Conservation (phyloP, 225 moss, liverwort and hornwort species). For the Neckera pumila region DNA sequence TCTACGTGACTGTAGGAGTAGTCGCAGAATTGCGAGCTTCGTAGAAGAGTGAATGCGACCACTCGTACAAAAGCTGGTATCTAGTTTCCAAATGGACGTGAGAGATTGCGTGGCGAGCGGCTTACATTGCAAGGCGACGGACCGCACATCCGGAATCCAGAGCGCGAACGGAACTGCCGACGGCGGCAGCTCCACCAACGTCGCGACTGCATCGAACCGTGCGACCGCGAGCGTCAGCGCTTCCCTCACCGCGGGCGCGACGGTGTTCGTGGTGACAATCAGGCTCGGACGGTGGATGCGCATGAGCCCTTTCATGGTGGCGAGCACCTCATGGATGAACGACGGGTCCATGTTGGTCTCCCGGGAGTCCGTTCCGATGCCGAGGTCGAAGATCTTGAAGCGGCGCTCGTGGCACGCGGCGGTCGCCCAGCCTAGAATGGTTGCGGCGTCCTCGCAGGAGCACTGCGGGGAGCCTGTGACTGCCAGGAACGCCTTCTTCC, state of each 20-base stretch:
- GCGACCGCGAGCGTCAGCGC: slow-evolving; percentile 45
- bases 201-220: slow-evolving; percentile 7
- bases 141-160: slow-evolving; percentile 76
- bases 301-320: slow-evolving; percentile 73
- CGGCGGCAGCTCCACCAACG: slow-evolving; percentile 64
- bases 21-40: neutral
- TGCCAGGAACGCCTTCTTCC: slow-evolving; percentile 83
- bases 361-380: slow-evolving; percentile 11
- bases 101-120: neutral
- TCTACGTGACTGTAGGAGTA: neutral
- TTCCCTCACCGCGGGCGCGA: slow-evolving; percentile 40
- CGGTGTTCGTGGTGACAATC: slow-evolving; percentile 53
- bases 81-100: neutral
- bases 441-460: slow-evolving; percentile 73
- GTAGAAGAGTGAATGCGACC: neutral
- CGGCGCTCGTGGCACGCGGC: slow-evolving; percentile 70
- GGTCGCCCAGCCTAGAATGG: slow-evolving; percentile 57
- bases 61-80: neutral
- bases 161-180: slow-evolving; percentile 58
- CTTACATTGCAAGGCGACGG: slow-evolving; percentile 70
- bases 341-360: slow-evolving; percentile 19
- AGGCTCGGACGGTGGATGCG: slow-evolving; percentile 71
- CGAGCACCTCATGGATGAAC: slow-evolving; percentile 66
- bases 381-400: slow-evolving; percentile 90
- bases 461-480: slow-evolving; percentile 59